A percentile compares a stretch with the other conserved stretches of the same genome.
phyloP scores from a whole-genome alignment of 208 protist genomes.

The Herpetomonas tarakana region DNA sequence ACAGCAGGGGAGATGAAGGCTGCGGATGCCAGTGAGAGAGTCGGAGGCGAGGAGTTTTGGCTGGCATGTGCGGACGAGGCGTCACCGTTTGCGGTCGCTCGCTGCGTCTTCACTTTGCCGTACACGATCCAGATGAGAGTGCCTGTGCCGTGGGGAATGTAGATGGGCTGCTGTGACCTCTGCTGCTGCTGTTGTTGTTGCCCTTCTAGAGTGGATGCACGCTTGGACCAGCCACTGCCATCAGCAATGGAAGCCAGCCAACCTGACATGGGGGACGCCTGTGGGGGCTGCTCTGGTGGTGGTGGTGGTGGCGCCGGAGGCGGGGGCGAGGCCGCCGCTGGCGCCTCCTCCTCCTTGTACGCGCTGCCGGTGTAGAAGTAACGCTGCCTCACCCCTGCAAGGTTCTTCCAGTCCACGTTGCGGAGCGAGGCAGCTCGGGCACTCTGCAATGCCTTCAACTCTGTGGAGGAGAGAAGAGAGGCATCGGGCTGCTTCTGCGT shows the following conservation, averaged over 20 bases:
- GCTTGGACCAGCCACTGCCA: too few relatives aligned
- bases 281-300: not conserved
- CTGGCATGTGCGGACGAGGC: not conserved
- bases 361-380: not conserved
- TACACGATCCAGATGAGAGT: not conserved
- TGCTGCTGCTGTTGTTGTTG: slow-evolving; percentile 9
- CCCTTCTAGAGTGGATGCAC: slow-evolving; percentile 1
- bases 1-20: slow-evolving; percentile 8
- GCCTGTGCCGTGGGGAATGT: slow-evolving; percentile 8
- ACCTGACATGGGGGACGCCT: not conserved
- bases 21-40: too few relatives aligned
- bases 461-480: not conserved
- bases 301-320: too few relatives aligned
- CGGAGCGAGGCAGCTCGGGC: not conserved
- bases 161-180: slow-evolving; percentile 1
- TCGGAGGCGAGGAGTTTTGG: too few relatives aligned
- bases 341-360: not conserved
- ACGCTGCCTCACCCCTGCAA: not conserved
- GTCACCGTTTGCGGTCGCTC: not conserved
- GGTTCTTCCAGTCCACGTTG: not conserved
- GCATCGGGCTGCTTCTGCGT: not conserved
- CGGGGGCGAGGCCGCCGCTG: not conserved
- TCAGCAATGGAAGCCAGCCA: too few relatives aligned
- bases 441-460: not conserved
- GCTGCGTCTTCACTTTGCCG: not conserved